Evolutionary conservation across 2,329 filamentous ascomycete genomes (phyloP).

Genomic region (Raffaelea arxii): DNA sequence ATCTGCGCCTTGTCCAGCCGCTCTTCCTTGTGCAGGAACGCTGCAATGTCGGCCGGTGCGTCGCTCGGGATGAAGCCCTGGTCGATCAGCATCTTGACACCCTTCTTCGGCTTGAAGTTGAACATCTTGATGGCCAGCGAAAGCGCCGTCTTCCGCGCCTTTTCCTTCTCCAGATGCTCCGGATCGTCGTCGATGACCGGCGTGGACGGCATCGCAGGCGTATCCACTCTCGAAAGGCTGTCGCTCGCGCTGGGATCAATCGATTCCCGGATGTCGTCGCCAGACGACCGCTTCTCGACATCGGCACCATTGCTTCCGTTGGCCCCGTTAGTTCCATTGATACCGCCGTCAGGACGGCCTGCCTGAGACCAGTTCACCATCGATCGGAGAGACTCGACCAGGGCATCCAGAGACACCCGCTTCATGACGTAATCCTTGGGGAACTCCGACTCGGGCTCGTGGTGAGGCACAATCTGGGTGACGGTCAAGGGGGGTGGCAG

Average conservation of each 20-base stretch:
- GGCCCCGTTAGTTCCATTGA: no score
- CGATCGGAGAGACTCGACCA: conserved; percentile 82
- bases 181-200: conserved; percentile 72
- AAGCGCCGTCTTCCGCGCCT: conserved; percentile 85
- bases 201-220: conserved; percentile 52
- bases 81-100: conserved; percentile 72
- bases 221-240: conserved; percentile 52
- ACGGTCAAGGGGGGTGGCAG: conserved; percentile 80
- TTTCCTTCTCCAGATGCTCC: conserved; percentile 86
- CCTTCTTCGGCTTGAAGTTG: conserved; percentile 96
- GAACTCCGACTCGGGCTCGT: conserved; percentile 57
- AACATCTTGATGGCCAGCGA: conserved; percentile 84
- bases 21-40: conserved; percentile 72
- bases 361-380: conserved; percentile 81
- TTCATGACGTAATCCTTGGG: conserved; percentile 89
- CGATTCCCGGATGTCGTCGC: conserved; percentile 54
- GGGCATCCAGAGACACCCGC: conserved; percentile 74
- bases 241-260: conserved; percentile 61
- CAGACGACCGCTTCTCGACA: conserved; percentile 42
- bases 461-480: conserved; percentile 55
- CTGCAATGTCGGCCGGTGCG: conserved; percentile 70
- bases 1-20: conserved; percentile 84
- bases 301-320: conserved; percentile 28
- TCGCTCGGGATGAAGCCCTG: conserved; percentile 82
- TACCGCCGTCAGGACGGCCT: conserved; percentile 48